A percentile compares a stretch with the other conserved stretches of the same genome.
Evolutionary conservation across 2,329 filamentous ascomycete genomes (phyloP).

Genomic region (Colletotrichum echinochloae): DNA sequence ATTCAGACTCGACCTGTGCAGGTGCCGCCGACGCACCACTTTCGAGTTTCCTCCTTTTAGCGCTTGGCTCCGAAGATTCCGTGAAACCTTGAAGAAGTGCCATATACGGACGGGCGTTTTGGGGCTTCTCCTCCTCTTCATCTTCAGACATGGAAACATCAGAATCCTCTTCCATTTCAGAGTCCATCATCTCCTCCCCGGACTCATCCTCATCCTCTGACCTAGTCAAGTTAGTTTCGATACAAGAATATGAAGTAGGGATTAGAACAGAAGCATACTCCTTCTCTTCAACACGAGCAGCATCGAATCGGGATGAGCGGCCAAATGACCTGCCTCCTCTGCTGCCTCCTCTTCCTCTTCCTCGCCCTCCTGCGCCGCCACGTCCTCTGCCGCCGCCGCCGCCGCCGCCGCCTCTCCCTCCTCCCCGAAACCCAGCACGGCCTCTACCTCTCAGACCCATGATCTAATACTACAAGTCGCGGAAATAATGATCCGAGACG

Average conservation of each 20-base stretch:
- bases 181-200: slow-evolving; percentile 45
- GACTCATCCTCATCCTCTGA: slow-evolving; percentile 45
- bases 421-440: slow-evolving; percentile 45
- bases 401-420: slow-evolving; percentile 41
- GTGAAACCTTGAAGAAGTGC: slow-evolving; percentile 69
- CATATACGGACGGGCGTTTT: slow-evolving; percentile 64
- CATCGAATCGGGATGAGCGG: slow-evolving; percentile 42
- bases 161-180: slow-evolving; percentile 54
- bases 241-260: not conserved
- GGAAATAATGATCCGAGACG: not conserved
- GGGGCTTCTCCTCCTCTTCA: slow-evolving; percentile 53
- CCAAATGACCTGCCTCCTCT: slow-evolving; percentile 56
- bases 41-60: slow-evolving; percentile 70
- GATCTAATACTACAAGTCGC: not conserved
- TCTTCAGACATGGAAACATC: slow-evolving; percentile 56
- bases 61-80: slow-evolving; percentile 57
- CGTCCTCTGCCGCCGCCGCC: slow-evolving; percentile 43
- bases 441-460: slow-evolving; percentile 46
- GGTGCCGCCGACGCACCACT: slow-evolving; percentile 46
- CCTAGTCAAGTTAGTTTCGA: slow-evolving; percentile 20
- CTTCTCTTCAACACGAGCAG: slow-evolving; percentile 58
- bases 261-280: slow-evolving; percentile 47
- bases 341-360: slow-evolving; percentile 49
- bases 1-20: slow-evolving; percentile 41
- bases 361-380: slow-evolving; percentile 52